Evolutionary conservation across 1,139 yeast species (phyloP).

Genomic region (Dujonia santamariae): DNA sequence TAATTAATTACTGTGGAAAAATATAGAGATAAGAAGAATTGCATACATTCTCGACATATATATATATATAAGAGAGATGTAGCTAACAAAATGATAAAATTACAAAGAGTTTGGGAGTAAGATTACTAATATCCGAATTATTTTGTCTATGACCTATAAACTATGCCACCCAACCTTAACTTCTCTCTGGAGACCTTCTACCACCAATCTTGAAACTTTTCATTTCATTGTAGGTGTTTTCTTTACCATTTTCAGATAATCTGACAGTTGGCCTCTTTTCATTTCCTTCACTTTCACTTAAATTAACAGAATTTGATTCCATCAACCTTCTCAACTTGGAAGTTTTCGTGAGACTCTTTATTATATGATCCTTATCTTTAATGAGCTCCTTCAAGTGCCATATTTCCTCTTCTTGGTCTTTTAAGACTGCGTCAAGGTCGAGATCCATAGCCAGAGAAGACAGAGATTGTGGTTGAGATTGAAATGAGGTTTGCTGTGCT

Average conservation of each 20-base stretch:
- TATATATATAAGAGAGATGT: too few species aligned
- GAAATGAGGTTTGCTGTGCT: constrained; percentile 10
- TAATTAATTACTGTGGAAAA: too few species aligned
- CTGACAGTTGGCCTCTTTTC: constrained; percentile 2
- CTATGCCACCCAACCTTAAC: too few species aligned
- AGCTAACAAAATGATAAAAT: too few species aligned
- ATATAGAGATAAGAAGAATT: too few species aligned
- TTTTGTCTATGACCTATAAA: too few species aligned
- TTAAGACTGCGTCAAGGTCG: constrained; percentile 25
- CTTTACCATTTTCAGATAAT: constrained; percentile 4
- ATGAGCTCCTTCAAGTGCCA: constrained; percentile 59
- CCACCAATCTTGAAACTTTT: constrained; percentile 7
- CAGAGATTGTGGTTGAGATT: constrained; percentile 1
- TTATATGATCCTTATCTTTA: constrained; percentile 71
- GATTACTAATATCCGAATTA: too few species aligned
- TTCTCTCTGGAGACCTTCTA: background rate
- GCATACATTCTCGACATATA: too few species aligned
- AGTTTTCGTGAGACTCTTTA: constrained; percentile 66
- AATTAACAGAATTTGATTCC: constrained; percentile 28
- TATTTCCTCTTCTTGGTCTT: constrained; percentile 71
- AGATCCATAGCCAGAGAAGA: background rate
- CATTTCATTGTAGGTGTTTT: constrained; percentile 7
- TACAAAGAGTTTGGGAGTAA: too few species aligned
- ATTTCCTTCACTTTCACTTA: background rate
- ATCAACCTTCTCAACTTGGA: constrained; percentile 49